These are phyloP conservation scores for Inonotus obliquus DNA, from an alignment of 1,284 basidiomycete species.

Conservation along the genomic window DNA sequence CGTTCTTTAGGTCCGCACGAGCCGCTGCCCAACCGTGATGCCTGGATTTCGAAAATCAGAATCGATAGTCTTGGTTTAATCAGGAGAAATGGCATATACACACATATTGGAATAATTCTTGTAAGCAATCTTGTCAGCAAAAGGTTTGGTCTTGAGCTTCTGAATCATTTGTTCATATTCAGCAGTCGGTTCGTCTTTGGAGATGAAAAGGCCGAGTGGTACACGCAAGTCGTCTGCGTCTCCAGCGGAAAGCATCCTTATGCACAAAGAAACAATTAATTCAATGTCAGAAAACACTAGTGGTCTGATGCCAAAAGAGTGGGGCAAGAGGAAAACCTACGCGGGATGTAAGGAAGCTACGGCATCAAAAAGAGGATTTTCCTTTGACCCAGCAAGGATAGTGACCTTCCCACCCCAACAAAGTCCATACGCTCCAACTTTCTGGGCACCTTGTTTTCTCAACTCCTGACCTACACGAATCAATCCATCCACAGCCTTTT, in stretches of 20 bases:
- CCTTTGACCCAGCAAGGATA: conserved; percentile 33
- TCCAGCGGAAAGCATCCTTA: conserved; percentile 51
- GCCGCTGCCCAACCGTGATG: conserved; percentile 75
- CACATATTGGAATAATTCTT: conserved; percentile 52
- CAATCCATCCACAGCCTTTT: conserved; percentile 41
- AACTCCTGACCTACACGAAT: conserved; percentile 41
- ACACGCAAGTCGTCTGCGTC: conserved; percentile 50
- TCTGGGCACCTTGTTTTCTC: conserved; percentile 41
- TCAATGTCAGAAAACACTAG: not conserved
- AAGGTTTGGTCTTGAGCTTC: conserved; percentile 45
- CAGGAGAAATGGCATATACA: conserved; percentile 16
- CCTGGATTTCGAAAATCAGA: conserved; percentile 28
- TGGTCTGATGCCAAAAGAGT: not conserved
- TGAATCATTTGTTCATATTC: conserved; percentile 53
- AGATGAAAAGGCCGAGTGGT: conserved; percentile 56
- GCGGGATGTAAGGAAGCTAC: conserved; percentile 53
- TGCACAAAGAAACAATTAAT: not conserved
- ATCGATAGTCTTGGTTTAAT: conserved; percentile 12
- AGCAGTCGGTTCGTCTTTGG: conserved; percentile 54
- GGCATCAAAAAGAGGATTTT: conserved; percentile 41
- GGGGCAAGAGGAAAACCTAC: conserved; percentile 30
- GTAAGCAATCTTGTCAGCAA: conserved; percentile 49
- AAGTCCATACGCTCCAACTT: conserved; percentile 49
- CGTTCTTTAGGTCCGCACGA: conserved; percentile 56
- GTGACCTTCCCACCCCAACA: conserved; percentile 64